Evolutionary conservation across 2,329 filamentous ascomycete species (phyloP).

Genomic region (Exophiala dermatitidis): DNA sequence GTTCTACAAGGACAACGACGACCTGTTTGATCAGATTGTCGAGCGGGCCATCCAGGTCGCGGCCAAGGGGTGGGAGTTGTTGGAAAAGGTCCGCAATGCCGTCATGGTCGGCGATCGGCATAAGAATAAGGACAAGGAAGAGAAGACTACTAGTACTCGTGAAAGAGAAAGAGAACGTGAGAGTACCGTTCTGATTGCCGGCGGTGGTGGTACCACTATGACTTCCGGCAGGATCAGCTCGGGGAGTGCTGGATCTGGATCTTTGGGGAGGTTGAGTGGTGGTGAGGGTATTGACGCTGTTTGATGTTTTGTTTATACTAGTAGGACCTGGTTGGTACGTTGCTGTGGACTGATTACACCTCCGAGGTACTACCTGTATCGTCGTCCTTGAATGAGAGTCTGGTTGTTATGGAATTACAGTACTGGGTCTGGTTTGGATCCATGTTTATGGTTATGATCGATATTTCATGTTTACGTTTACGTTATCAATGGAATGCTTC

Average conservation of each 20-base stretch:
- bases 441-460: background rate
- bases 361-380: too few relatives aligned
- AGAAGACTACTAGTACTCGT: background rate
- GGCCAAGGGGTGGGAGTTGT: conserved; percentile 39
- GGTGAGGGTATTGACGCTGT: conserved; percentile 8
- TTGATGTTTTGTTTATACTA: background rate
- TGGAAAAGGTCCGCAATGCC: conserved; percentile 42
- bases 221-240: conserved; percentile 9
- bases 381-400: background rate
- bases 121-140: conserved; percentile 31
- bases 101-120: conserved; percentile 44
- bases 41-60: conserved; percentile 39
- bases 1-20: conserved; percentile 31
- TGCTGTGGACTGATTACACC: too few relatives aligned
- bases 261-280: conserved; percentile 6
- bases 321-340: too few relatives aligned
- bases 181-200: background rate
- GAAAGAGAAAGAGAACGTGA: background rate
- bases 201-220: background rate
- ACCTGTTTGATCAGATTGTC: conserved; percentile 52
- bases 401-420: too few relatives aligned
- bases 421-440: background rate
- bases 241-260: conserved; percentile 4
- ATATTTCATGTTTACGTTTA: background rate
- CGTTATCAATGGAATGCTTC: too few relatives aligned